Evolutionary conservation across 139 green algal species (phyloP).

Genomic region (Chlamydomonas urium): DNA sequence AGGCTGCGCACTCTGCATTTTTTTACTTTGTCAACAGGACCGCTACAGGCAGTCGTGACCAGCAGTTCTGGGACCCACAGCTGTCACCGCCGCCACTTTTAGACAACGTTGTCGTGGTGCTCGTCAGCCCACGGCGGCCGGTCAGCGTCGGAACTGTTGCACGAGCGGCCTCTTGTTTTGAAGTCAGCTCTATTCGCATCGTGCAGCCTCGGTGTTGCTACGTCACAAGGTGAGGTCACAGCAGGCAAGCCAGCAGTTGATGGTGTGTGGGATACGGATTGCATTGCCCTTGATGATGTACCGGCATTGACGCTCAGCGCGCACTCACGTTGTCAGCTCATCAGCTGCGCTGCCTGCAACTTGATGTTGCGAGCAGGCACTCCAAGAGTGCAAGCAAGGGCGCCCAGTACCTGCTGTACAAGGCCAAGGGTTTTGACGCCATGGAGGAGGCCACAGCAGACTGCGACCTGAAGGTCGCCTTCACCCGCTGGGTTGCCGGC

Average conservation of each 20-base stretch:
- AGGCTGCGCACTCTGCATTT: neutral
- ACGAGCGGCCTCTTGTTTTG: constrained; percentile 42
- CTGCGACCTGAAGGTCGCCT: constrained; percentile 32
- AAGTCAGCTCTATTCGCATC: constrained; percentile 54
- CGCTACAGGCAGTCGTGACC: constrained; percentile 25
- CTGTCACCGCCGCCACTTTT: constrained; percentile 50
- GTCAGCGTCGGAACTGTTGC: constrained; percentile 53
- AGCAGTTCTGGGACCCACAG: constrained; percentile 34
- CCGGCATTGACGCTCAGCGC: neutral
- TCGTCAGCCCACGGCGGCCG: constrained; percentile 37
- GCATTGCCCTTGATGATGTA: too few species aligned
- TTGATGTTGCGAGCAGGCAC: constrained; percentile 10
- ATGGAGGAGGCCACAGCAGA: constrained; percentile 34
- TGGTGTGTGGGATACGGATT: too few species aligned
- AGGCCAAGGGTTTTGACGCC: constrained; percentile 19
- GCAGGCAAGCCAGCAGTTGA: neutral
- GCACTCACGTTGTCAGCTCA: neutral
- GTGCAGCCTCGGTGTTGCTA: constrained; percentile 45
- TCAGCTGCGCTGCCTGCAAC: neutral
- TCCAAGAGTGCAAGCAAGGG: constrained; percentile 49
- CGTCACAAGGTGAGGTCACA: constrained; percentile 25
- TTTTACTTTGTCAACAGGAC: constrained; percentile 1
- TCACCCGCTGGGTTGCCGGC: constrained; percentile 18
- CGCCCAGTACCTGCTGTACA: constrained; percentile 54
- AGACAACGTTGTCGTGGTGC: constrained; percentile 30